A percentile compares a stretch with the other conserved stretches of the same genome.
These are phyloP conservation scores for Tulasnella sp. DNA, from an alignment of 768 basidiomycete genomes.

Conservation along the genomic window DNA sequence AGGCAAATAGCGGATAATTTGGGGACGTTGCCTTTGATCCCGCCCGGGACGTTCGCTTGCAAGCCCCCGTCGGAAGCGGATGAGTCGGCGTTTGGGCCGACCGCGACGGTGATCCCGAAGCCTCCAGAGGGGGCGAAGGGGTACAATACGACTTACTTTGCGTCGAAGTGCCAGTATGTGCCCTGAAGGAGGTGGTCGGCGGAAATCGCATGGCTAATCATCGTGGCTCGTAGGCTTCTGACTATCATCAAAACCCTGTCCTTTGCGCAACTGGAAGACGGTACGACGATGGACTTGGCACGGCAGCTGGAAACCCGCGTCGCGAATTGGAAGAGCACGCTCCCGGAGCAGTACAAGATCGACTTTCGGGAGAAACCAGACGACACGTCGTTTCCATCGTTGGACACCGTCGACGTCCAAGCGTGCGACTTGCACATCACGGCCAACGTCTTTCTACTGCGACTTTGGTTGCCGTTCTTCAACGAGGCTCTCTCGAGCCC, in stretches of 20 bases:
- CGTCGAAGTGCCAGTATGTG: constrained; percentile 46
- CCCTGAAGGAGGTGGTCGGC: neutral
- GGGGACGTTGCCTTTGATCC: constrained; percentile 50
- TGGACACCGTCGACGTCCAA: constrained; percentile 34
- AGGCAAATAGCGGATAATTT: constrained; percentile 64
- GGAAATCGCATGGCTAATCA: too few species aligned
- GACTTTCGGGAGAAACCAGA: constrained; percentile 25
- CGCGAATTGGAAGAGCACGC: constrained; percentile 36
- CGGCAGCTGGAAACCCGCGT: constrained; percentile 46
- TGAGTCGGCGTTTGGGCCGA: constrained; percentile 39
- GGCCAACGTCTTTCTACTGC: constrained; percentile 49
- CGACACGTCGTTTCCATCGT: constrained; percentile 18
- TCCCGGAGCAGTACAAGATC: constrained; percentile 40
- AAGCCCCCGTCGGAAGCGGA: constrained; percentile 46
- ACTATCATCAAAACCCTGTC: constrained; percentile 41
- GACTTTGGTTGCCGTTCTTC: constrained; percentile 59
- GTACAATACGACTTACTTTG: constrained; percentile 36
- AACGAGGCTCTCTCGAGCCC: constrained; percentile 21
- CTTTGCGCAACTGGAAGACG: neutral
- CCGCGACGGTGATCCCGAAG: constrained; percentile 35
- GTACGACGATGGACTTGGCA: constrained; percentile 50
- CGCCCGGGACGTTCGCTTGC: constrained; percentile 39
- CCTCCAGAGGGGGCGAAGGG: constrained; percentile 19
- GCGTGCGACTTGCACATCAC: constrained; percentile 49
- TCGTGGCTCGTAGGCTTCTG: constrained; percentile 22